Conservation (phyloP, 768 basidiomycete genomes). For the Antrodiella citrinella region DNA sequence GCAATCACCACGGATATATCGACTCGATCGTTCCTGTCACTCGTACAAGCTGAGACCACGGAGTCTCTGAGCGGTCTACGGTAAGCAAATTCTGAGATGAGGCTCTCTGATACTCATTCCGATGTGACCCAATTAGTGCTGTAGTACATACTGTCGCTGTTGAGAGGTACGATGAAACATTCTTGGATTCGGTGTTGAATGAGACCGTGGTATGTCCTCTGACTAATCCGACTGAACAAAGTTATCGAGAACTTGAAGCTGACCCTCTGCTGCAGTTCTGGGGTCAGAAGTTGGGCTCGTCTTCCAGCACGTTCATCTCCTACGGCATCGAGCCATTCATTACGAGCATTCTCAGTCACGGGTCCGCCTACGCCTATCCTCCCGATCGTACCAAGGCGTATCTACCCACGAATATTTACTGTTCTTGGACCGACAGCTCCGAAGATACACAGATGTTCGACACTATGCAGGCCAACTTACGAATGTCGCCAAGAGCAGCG, state of each 20-base stretch:
- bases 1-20: slow-evolving; percentile 25
- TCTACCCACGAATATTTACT: slow-evolving; percentile 32
- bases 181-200: slow-evolving; percentile 33
- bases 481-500: slow-evolving; percentile 26
- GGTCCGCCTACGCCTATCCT: slow-evolving; percentile 38
- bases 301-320: slow-evolving; percentile 25
- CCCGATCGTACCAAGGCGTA: slow-evolving; percentile 26
- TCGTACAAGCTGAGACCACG: slow-evolving; percentile 19
- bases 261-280: slow-evolving; percentile 35
- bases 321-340: slow-evolving; percentile 43
- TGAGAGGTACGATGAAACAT: slow-evolving; percentile 20
- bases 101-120: too few relatives aligned
- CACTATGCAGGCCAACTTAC: slow-evolving; percentile 29
- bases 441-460: slow-evolving; percentile 30
- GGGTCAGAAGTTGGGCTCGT: slow-evolving; percentile 25
- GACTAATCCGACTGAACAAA: neutral
- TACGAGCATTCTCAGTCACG: slow-evolving; percentile 27
- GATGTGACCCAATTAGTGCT: too few relatives aligned
- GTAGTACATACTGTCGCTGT: slow-evolving; percentile 30
- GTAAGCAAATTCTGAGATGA: neutral
- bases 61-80: neutral
- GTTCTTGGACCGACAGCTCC: slow-evolving; percentile 29
- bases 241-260: too few relatives aligned
- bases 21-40: slow-evolving; percentile 27
- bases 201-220: slow-evolving; percentile 26